Evolutionary conservation across 1,139 yeast genomes (phyloP), one percentile per base, ranked within the genome.

Genomic region (Scheffersomyces cryptocercus): DNA sequence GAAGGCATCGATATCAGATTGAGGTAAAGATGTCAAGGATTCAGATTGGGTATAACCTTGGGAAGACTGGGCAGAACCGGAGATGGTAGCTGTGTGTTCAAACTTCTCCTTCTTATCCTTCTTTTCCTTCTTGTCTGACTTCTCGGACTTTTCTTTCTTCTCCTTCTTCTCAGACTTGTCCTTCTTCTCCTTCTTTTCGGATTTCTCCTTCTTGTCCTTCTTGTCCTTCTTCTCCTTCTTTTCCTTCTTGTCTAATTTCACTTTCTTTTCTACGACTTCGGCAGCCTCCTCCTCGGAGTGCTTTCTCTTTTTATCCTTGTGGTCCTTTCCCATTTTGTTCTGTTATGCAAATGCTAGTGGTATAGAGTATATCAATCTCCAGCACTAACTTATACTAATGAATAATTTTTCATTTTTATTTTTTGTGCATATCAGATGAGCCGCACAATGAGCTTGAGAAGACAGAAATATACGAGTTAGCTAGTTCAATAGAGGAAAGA

Each of bases 1-100:
- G 62, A 88, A 93, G 10, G 68, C 66, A 40, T 81, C 85, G 45
- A 87, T 69, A 14, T 82, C 84, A 5, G 77, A 59, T 55, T 79
- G 81, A 3, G 85, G 72, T 34, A 73, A 62, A 3, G 49, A 41
- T 24, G 64, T 52, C 39, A 68, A 61, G 6, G 57, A 50, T 11
- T 55, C 50, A 1, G 72, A 60, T 51, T 70, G 73, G n/a, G 55
- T 54, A 49, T 70, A 68, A 10, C 58, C 57, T 28, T 40, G 47
- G 13, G 51, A 43, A 7, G 52, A 42, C 16, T 40, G 35, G 33
- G 57, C 54, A 29, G 45, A 33, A 9, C 52, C 48, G 5, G 52
- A 45, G 28, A 47, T 45, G 12, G 56, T 39, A 12, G 42, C 40
- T 13, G 47, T 43, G 37, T 39, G 34, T 15, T 44, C 41, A 16